Evolutionary conservation across 768 basidiomycete species (phyloP).

Genomic region (Artomyces pyxidatus): DNA sequence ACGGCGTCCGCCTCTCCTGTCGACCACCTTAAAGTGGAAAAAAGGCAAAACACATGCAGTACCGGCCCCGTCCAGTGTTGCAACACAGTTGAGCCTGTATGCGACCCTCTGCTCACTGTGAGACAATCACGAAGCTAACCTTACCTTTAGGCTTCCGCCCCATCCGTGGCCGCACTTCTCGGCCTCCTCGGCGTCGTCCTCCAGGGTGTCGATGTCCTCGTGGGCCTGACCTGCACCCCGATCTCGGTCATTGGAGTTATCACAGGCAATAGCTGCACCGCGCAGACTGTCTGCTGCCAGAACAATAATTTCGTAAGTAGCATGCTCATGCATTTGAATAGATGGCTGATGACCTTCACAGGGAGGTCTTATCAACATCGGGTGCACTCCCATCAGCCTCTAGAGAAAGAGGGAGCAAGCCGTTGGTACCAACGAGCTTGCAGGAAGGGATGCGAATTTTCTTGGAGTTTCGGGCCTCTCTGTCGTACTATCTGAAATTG

Average conservation of each 20-base stretch:
- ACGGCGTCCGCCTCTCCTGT: background rate
- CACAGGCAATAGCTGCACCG: background rate
- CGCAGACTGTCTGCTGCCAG: constrained; percentile 7
- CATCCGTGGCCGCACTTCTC: background rate
- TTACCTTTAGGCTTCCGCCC: background rate
- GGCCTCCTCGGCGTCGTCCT: constrained; percentile 5
- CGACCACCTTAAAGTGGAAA: background rate
- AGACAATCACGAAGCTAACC: background rate
- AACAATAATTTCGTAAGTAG: constrained; percentile 7
- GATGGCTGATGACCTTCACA: background rate
- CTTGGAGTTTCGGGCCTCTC: too few relatives aligned
- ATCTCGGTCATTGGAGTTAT: constrained; percentile 4
- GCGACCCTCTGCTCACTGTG: background rate
- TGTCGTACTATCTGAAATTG: too few relatives aligned
- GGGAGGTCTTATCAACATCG: constrained; percentile 27
- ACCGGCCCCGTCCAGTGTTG: constrained; percentile 6
- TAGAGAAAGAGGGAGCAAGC: too few relatives aligned
- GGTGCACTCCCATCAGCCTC: constrained; percentile 24
- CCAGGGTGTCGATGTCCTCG: background rate
- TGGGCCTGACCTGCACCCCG: constrained; percentile 7
- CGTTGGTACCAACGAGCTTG: too few relatives aligned
- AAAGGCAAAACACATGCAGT: constrained; percentile 1
- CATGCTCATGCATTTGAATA: background rate
- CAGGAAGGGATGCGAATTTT: too few relatives aligned
- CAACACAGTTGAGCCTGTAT: constrained; percentile 4